Conservation (phyloP, 345 rosid species). For the Citrus unshiu region DNA sequence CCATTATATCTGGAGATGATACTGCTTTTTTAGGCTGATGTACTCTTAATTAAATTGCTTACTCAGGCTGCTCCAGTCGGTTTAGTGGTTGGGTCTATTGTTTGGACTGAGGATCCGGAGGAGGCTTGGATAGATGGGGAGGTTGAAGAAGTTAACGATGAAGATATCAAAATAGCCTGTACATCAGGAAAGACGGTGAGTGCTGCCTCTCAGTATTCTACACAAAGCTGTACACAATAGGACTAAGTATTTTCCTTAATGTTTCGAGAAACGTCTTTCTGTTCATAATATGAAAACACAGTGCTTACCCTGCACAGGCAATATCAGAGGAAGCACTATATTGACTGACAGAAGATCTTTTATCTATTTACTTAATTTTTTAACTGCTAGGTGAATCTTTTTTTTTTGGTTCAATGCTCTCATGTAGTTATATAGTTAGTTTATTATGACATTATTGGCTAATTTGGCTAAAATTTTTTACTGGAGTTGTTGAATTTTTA, state of each 20-base stretch:
- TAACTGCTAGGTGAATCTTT: background rate
- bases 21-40: constrained; percentile 5
- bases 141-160: constrained; percentile 54
- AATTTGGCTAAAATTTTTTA: background rate
- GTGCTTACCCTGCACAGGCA: no score
- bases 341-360: background rate
- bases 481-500: background rate
- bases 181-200: constrained; percentile 67
- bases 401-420: background rate
- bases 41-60: constrained; percentile 5
- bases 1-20: constrained; percentile 7
- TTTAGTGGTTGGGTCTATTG: constrained; percentile 62
- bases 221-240: background rate
- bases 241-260: background rate
- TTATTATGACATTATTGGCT: background rate
- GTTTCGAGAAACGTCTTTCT: background rate
- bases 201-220: constrained; percentile 5
- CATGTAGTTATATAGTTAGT: background rate
- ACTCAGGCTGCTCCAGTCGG: constrained; percentile 54
- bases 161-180: constrained; percentile 56
- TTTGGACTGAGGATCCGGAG: constrained; percentile 87
- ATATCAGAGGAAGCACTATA: no score
- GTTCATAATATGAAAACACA: no score
- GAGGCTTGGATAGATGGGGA: constrained; percentile 90
- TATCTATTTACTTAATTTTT: background rate